Evolutionary conservation across 2,329 filamentous ascomycete species (phyloP).

Genomic region (Thielaviopsis musarum): DNA sequence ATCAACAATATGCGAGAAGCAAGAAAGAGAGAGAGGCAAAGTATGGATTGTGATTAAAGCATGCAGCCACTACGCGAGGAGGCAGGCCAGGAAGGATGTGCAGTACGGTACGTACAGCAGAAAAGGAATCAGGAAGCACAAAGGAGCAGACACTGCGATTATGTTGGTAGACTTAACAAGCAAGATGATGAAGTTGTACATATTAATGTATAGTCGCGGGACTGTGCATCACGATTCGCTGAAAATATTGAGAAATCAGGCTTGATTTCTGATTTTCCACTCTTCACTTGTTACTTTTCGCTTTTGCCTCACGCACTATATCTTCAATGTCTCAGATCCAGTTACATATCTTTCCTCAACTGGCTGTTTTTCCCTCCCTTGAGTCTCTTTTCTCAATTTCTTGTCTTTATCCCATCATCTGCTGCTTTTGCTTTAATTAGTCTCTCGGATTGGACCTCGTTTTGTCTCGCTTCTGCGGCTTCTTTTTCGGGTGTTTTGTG

Average conservation of each 20-base stretch:
- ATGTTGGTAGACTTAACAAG: not conserved
- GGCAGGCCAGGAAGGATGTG: not conserved
- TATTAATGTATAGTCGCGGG: not conserved
- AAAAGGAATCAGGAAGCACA: not conserved
- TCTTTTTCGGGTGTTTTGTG: too few species aligned
- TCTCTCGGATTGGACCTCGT: too few species aligned
- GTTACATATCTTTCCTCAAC: too few species aligned
- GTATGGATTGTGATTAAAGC: not conserved
- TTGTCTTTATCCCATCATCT: too few species aligned
- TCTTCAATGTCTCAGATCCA: not conserved
- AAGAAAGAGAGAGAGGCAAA: not conserved
- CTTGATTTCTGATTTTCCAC: not conserved
- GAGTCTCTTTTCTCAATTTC: too few species aligned
- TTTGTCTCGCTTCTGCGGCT: too few species aligned
- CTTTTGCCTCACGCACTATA: not conserved
- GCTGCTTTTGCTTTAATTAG: too few species aligned
- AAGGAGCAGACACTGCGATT: not conserved
- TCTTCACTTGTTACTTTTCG: not conserved
- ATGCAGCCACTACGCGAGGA: not conserved
- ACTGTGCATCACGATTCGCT: not conserved
- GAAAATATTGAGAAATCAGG: not conserved
- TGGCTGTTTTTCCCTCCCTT: too few species aligned
- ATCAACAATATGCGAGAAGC: not conserved
- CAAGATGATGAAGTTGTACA: not conserved
- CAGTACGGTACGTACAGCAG: not conserved